phyloP scores from a whole-genome alignment of 1,284 basidiomycete genomes.

The Chiua sp. region DNA sequence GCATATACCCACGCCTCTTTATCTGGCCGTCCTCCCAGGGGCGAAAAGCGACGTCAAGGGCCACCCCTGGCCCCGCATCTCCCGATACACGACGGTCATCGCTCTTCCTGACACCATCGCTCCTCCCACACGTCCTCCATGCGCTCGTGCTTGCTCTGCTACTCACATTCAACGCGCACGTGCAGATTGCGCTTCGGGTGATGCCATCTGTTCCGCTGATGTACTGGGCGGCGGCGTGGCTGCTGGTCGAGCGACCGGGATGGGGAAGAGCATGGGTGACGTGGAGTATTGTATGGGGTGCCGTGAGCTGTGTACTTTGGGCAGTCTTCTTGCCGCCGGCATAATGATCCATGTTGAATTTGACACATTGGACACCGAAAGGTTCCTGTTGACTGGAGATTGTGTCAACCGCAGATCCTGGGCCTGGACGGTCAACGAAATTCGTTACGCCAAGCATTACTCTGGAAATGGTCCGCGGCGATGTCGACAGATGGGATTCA shows the following conservation, averaged over 20 bases:
- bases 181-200: constrained; percentile 89
- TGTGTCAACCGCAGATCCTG: too few relatives aligned
- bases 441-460: too few relatives aligned
- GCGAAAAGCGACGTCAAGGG: neutral
- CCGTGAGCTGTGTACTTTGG: constrained; percentile 81
- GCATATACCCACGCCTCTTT: constrained; percentile 19
- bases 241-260: constrained; percentile 55
- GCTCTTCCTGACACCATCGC: constrained; percentile 42
- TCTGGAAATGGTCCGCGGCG: too few relatives aligned
- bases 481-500: too few relatives aligned
- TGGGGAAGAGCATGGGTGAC: constrained; percentile 62
- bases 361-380: too few relatives aligned
- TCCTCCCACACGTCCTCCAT: constrained; percentile 73
- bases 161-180: constrained; percentile 84
- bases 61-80: neutral
- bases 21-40: neutral
- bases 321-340: constrained; percentile 90
- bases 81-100: neutral
- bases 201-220: constrained; percentile 80
- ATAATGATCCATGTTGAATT: constrained; percentile 38
- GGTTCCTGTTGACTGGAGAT: too few relatives aligned
- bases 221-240: constrained; percentile 83
- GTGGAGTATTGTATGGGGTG: constrained; percentile 83
- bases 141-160: constrained; percentile 61
- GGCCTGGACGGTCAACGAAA: too few relatives aligned